phyloP scores from a whole-genome alignment of 2,329 filamentous ascomycete genomes.

The Hypoxylon sp. region DNA sequence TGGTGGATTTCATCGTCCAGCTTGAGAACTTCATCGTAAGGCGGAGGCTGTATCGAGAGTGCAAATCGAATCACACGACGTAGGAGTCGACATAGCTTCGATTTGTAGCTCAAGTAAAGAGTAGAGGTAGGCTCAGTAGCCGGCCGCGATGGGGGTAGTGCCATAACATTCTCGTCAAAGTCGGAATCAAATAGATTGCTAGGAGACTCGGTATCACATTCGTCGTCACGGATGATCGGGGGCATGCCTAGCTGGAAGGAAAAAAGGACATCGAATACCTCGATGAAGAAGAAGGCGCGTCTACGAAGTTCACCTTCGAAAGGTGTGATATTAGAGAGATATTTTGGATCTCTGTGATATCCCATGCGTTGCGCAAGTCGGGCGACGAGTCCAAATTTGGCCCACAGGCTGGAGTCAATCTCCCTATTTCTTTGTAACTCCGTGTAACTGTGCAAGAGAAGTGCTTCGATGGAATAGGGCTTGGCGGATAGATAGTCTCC shows the following conservation, averaged over 20 bases:
- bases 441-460: conserved; percentile 61
- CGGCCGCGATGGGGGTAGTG: conserved; percentile 59
- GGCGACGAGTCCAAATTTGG: conserved; percentile 61
- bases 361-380: conserved; percentile 66
- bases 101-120: conserved; percentile 60
- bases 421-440: conserved; percentile 59
- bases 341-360: conserved; percentile 64
- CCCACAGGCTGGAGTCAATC: conserved; percentile 61
- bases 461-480: conserved; percentile 63
- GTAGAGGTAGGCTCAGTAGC: conserved; percentile 59
- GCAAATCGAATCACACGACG: conserved; percentile 59
- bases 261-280: conserved; percentile 62
- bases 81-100: conserved; percentile 59
- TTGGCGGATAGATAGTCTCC: conserved; percentile 62
- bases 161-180: conserved; percentile 62
- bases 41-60: conserved; percentile 54
- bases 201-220: conserved; percentile 62
- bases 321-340: conserved; percentile 59
- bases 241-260: conserved; percentile 68
- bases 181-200: conserved; percentile 64
- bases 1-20: conserved; percentile 58
- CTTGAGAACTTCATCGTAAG: conserved; percentile 56
- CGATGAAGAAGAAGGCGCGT: conserved; percentile 62
- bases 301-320: conserved; percentile 67
- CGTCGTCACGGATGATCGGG: conserved; percentile 61